These are phyloP conservation scores for Xanthoparmelia taractica DNA, from an alignment of 495 filamentous ascomycete species.

Conservation along the genomic window DNA sequence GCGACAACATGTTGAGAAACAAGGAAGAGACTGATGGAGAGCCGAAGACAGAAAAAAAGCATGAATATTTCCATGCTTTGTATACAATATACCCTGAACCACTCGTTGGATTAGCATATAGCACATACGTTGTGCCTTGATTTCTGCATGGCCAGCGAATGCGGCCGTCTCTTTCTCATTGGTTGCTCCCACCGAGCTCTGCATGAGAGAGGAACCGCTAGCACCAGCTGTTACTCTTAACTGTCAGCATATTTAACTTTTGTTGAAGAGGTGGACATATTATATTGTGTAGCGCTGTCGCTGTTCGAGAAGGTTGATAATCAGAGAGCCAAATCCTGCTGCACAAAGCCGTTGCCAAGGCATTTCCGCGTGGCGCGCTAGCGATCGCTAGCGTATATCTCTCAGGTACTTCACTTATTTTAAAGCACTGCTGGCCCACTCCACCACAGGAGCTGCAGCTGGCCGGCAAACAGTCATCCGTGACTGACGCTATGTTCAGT, in stretches of 20 bases:
- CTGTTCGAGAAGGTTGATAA: neutral
- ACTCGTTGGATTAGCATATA: neutral
- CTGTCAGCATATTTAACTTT: neutral
- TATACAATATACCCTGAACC: neutral
- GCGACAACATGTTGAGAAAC: neutral
- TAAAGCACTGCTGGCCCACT: no score
- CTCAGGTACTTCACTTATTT: no score
- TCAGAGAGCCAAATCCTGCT: neutral
- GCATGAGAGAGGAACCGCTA: neutral
- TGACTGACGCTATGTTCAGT: no score
- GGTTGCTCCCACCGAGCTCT: neutral
- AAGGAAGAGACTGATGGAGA: neutral
- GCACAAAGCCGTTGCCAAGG: neutral
- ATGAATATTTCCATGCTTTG: slow-evolving; percentile 5
- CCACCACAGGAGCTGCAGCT: no score
- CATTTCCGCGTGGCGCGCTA: neutral
- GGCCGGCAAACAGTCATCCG: no score
- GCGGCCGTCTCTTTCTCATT: neutral
- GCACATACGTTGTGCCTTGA: neutral
- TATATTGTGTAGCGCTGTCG: neutral
- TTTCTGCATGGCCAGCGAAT: slow-evolving; percentile 7
- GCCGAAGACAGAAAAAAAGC: neutral
- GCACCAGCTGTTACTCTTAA: neutral
- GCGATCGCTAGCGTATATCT: neutral
- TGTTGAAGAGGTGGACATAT: no score